A percentile compares a stretch with the other conserved stretches of the same genome.
Conservation (phyloP, 2,329 filamentous ascomycete genomes). For the Cladosporium phlei region DNA sequence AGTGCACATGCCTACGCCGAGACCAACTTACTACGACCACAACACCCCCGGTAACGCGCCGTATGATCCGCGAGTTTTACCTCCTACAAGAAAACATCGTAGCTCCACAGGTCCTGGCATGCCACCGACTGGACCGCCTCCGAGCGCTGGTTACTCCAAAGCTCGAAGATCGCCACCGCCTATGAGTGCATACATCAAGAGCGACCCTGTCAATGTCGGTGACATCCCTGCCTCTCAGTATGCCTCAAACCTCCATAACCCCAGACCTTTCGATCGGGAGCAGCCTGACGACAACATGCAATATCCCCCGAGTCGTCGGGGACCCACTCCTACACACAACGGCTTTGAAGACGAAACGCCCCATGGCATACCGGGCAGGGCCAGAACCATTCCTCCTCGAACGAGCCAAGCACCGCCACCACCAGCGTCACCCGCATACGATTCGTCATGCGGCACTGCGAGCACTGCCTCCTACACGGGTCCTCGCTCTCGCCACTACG, state of each 20-base stretch:
- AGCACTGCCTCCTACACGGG: constrained; percentile 11
- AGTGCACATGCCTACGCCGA: neutral
- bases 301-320: constrained; percentile 14
- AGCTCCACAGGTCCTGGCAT: constrained; percentile 17
- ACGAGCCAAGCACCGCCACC: constrained; percentile 11
- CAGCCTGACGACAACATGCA: constrained; percentile 15
- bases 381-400: constrained; percentile 17
- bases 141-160: constrained; percentile 19
- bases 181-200: constrained; percentile 20
- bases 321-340: neutral
- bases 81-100: constrained; percentile 20
- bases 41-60: neutral
- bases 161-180: constrained; percentile 23
- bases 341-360: constrained; percentile 19
- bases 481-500: constrained; percentile 14
- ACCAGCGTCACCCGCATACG: constrained; percentile 15
- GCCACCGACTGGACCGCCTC: constrained; percentile 14
- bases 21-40: neutral
- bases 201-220: constrained; percentile 23
- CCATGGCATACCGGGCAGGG: neutral
- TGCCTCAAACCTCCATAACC: constrained; percentile 24
- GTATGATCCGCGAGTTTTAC: constrained; percentile 11
- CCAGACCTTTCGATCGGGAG: constrained; percentile 18
- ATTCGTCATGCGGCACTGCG: constrained; percentile 17
- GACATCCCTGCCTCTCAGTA: constrained; percentile 24